These are phyloP conservation scores for Aegle marmelos DNA, from an alignment of 345 rosid species.

Conservation along the genomic window DNA sequence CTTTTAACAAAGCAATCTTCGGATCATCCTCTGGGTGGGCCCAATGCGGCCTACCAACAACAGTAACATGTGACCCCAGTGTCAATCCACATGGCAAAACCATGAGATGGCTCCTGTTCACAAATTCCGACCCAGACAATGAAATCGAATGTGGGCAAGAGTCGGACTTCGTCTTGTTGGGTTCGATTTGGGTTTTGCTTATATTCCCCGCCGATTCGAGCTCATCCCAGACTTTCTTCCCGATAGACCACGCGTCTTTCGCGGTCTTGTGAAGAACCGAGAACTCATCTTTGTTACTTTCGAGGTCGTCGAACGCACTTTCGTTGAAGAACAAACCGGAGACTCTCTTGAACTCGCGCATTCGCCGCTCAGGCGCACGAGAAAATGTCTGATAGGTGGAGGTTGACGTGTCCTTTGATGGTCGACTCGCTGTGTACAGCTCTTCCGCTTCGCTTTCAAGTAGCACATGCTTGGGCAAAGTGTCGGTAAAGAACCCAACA, in stretches of 20 bases:
- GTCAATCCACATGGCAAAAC: slow-evolving; percentile 86
- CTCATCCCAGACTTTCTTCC: slow-evolving; percentile 56
- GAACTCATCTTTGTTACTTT: slow-evolving; percentile 37
- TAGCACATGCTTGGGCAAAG: slow-evolving; percentile 33
- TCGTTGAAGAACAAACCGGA: slow-evolving; percentile 52
- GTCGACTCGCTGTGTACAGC: slow-evolving; percentile 12
- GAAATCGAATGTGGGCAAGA: slow-evolving; percentile 57
- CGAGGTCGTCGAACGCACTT: slow-evolving; percentile 30
- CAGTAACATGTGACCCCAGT: slow-evolving; percentile 77
- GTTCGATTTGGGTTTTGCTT: slow-evolving; percentile 2
- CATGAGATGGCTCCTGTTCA: slow-evolving; percentile 40
- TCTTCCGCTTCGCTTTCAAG: slow-evolving; percentile 20
- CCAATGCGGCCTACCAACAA: slow-evolving; percentile 74
- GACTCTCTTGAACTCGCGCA: slow-evolving; percentile 31
- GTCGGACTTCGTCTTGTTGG: slow-evolving; percentile 24
- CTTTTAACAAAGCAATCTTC: slow-evolving; percentile 49
- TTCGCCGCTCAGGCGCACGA: slow-evolving; percentile 20
- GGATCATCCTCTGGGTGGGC: slow-evolving; percentile 66
- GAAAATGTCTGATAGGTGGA: not conserved
- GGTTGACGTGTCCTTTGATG: not conserved
- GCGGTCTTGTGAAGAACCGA: slow-evolving; percentile 60
- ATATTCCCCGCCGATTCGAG: slow-evolving; percentile 31
- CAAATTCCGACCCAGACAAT: slow-evolving; percentile 49
- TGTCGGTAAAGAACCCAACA: slow-evolving; percentile 22
- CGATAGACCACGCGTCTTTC: slow-evolving; percentile 54